phyloP scores from a whole-genome alignment of 225 moss, liverwort and hornwort genomes.

The Neckera pumila region DNA sequence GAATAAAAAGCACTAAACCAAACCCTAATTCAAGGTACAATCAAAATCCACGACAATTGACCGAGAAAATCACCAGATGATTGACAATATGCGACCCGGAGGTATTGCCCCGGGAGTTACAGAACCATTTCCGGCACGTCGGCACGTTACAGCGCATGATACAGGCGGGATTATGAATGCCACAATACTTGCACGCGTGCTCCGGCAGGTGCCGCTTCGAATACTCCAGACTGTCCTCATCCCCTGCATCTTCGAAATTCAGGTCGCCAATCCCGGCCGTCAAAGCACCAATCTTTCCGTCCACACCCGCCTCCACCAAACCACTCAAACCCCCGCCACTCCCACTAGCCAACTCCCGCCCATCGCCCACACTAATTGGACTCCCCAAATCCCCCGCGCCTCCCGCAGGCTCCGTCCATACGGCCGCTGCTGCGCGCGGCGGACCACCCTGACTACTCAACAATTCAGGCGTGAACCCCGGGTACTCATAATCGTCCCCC shows the following conservation, averaged over 20 bases:
- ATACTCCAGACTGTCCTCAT: conserved; percentile 81
- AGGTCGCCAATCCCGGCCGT: conserved; percentile 65
- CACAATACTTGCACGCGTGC: conserved; percentile 99
- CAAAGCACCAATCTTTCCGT: conserved; percentile 26
- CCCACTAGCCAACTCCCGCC: conserved; percentile 10
- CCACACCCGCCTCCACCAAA: conserved; percentile 2
- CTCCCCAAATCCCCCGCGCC: conserved; percentile 24
- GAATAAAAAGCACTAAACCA: neutral
- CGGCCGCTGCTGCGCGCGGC: neutral
- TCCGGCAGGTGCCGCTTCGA: conserved; percentile 97
- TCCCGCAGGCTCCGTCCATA: conserved; percentile 16
- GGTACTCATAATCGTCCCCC: conserved; percentile 93
- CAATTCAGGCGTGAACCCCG: conserved; percentile 64
- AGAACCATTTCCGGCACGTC: conserved; percentile 56
- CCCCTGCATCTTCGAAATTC: conserved; percentile 86
- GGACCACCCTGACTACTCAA: conserved; percentile 45
- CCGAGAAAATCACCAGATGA: conserved; percentile 55
- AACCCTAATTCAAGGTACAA: conserved; percentile 11
- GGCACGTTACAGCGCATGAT: conserved; percentile 58
- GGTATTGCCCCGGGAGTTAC: conserved; percentile 81
- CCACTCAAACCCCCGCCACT: conserved; percentile 12
- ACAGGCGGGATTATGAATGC: conserved; percentile 63
- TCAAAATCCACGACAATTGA: neutral
- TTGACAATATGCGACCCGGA: conserved; percentile 98
- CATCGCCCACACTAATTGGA: conserved; percentile 46